Conservation (phyloP, 805 yeast genomes). For the Candida cerambycidarum region DNA sequence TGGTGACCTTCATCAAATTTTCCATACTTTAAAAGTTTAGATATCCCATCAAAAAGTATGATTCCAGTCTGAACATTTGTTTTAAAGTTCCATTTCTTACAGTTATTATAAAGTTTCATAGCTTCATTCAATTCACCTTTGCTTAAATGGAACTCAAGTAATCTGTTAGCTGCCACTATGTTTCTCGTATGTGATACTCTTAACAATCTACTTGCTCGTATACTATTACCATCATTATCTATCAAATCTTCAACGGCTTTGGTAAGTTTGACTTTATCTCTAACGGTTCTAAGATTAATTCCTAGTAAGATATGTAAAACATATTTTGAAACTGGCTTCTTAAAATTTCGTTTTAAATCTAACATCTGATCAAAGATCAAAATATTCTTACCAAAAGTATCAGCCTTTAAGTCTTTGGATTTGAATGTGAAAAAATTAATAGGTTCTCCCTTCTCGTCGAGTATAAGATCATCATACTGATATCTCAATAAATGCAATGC, state of each 20-base stretch:
- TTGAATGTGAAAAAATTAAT: slow-evolving; percentile 24
- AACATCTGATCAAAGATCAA: slow-evolving; percentile 30
- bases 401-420: slow-evolving; percentile 23
- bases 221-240: slow-evolving; percentile 42
- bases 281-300: slow-evolving; percentile 53
- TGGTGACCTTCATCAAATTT: slow-evolving; percentile 1
- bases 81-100: slow-evolving; percentile 63
- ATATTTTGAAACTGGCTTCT: slow-evolving; percentile 39
- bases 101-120: slow-evolving; percentile 47
- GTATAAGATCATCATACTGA: slow-evolving; percentile 30
- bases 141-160: slow-evolving; percentile 43
- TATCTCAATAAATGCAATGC: slow-evolving; percentile 29
- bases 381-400: slow-evolving; percentile 20
- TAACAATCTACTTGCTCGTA: slow-evolving; percentile 54
- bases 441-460: slow-evolving; percentile 23
- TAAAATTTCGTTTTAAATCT: slow-evolving; percentile 23
- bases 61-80: slow-evolving; percentile 47
- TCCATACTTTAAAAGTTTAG: slow-evolving; percentile 12
- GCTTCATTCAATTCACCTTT: slow-evolving; percentile 48
- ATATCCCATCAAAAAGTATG: slow-evolving; percentile 36
- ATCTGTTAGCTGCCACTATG: slow-evolving; percentile 61
- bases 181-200: slow-evolving; percentile 51
- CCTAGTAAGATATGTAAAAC: slow-evolving; percentile 59
- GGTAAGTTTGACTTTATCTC: slow-evolving; percentile 58
- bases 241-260: slow-evolving; percentile 54